phyloP scores from a whole-genome alignment of 192 early-diverging fungal species.

The Entomortierella beljakovae region DNA sequence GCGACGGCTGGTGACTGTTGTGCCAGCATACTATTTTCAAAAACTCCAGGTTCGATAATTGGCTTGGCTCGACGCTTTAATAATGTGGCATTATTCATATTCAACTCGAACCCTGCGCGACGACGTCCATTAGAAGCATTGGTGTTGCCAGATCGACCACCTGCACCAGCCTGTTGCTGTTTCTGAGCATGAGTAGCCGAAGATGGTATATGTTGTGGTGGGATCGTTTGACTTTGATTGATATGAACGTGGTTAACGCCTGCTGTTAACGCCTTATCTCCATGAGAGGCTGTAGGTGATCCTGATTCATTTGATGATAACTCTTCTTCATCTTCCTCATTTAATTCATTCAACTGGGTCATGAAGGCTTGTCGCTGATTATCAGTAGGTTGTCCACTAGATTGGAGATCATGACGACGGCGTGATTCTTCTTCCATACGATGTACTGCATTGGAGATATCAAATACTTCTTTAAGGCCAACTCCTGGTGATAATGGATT shows the following conservation, averaged over 20 bases:
- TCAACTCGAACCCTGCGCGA: conserved; percentile 54
- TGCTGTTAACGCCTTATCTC: conserved; percentile 16
- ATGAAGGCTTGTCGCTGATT: conserved; percentile 51
- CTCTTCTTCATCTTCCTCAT: conserved; percentile 29
- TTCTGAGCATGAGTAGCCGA: background rate
- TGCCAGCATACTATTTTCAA: background rate
- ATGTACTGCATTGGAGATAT: conserved; percentile 82
- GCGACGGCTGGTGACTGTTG: conserved; percentile 13
- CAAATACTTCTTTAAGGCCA: conserved; percentile 76
- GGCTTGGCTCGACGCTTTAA: conserved; percentile 54
- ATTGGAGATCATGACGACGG: conserved; percentile 27
- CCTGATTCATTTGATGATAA: background rate
- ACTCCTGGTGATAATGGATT: conserved; percentile 66
- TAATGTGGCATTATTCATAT: conserved; percentile 56
- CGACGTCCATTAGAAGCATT: conserved; percentile 18
- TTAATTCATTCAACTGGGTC: conserved; percentile 48
- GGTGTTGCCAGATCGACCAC: background rate
- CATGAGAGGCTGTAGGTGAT: conserved; percentile 19
- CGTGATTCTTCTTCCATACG: conserved; percentile 76
- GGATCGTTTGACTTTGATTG: conserved; percentile 15
- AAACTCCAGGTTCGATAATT: background rate
- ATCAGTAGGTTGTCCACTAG: conserved; percentile 4
- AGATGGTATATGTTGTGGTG: conserved; percentile 9
- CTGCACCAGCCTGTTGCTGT: background rate
- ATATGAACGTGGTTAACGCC: conserved; percentile 17